A percentile compares a stretch with the other conserved stretches of the same genome.
Conservation (phyloP, 2,329 filamentous ascomycete species). For the Colletotrichum plurivorum region DNA sequence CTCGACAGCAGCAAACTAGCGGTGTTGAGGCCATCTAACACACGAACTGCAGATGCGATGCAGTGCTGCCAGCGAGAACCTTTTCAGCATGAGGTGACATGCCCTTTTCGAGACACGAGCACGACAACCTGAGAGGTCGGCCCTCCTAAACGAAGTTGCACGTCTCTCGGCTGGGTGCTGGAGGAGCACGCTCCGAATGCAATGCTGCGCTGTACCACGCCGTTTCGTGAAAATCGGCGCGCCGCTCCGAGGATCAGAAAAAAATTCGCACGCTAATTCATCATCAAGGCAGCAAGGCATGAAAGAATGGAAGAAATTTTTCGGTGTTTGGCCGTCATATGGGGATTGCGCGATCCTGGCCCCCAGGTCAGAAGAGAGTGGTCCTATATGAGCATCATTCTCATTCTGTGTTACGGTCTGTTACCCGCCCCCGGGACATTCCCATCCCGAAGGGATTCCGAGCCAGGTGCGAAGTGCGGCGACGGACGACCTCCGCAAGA, state of each 20-base stretch:
- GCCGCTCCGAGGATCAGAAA: not conserved
- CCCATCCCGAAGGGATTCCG: constrained; percentile 39
- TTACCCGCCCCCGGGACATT: constrained; percentile 10
- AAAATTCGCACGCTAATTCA: not conserved
- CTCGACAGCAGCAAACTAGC: constrained; percentile 18
- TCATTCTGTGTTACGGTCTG: constrained; percentile 14
- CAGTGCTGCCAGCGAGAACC: not conserved
- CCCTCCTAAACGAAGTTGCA: constrained; percentile 14
- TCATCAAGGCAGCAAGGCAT: not conserved
- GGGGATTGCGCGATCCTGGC: constrained; percentile 30
- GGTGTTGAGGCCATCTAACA: constrained; percentile 7
- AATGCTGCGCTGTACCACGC: constrained; percentile 4
- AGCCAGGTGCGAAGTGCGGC: constrained; percentile 1
- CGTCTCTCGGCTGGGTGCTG: constrained; percentile 20
- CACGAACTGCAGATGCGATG: not conserved
- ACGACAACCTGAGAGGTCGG: no score
- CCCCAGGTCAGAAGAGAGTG: constrained; percentile 35
- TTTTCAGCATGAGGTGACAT: no score
- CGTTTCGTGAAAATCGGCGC: not conserved
- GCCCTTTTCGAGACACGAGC: no score
- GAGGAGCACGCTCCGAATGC: constrained; percentile 25
- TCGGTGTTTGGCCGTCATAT: constrained; percentile 2
- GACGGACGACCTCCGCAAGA: constrained; percentile 8
- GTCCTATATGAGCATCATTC: constrained; percentile 28
- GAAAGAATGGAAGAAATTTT: constrained; percentile 8